These are phyloP conservation scores for Lenzites betulinus DNA, from an alignment of 768 basidiomycete species.

Conservation along the genomic window DNA sequence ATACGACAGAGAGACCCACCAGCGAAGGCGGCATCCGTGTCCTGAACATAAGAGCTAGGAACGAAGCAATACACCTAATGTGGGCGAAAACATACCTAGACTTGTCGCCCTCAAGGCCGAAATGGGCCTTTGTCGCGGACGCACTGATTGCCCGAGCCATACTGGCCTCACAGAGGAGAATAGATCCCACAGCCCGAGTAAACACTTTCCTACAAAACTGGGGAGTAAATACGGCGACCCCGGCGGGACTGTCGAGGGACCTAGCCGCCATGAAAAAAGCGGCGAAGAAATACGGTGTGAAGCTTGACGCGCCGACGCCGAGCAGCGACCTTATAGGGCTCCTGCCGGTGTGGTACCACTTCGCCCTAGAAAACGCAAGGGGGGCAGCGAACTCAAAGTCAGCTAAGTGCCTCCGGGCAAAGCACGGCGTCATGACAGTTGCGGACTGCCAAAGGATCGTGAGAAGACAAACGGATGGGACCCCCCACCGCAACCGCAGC, in stretches of 20 bases:
- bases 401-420: neutral
- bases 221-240: neutral
- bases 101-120: neutral
- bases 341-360: constrained; percentile 1
- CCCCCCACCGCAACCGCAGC: too few relatives aligned
- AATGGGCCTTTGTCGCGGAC: constrained; percentile 20
- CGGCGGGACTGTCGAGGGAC: neutral
- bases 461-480: too few relatives aligned
- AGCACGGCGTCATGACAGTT: neutral
- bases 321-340: neutral
- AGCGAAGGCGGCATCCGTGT: neutral
- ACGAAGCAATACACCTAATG: constrained; percentile 21
- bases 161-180: neutral
- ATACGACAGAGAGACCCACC: too few relatives aligned
- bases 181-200: neutral
- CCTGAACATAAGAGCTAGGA: neutral
- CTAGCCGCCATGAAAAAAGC: neutral
- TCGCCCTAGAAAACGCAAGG: neutral
- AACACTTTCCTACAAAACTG: constrained; percentile 10
- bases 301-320: neutral
- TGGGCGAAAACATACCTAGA: constrained; percentile 16
- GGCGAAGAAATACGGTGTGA: neutral
- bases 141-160: neutral
- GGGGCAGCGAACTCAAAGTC: neutral
- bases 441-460: neutral